Evolutionary conservation across 139 green algal genomes (phyloP).

Genomic region (Nannochloris sp.): DNA sequence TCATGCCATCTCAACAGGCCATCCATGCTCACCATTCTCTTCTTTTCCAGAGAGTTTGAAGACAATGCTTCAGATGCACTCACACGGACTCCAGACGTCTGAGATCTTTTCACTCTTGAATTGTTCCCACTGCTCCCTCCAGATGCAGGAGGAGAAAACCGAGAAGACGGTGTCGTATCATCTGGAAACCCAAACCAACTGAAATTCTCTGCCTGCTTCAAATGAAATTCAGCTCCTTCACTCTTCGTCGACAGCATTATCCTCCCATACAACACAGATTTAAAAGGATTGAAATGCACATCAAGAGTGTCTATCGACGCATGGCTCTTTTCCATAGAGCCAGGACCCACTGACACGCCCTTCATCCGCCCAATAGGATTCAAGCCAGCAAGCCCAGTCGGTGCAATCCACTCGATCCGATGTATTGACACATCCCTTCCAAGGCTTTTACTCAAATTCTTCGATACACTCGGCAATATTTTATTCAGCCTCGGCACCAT

Average conservation of each 20-base stretch:
- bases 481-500: constrained; percentile 28
- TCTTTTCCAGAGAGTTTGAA: too few relatives aligned
- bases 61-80: too few relatives aligned
- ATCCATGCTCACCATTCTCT: too few relatives aligned
- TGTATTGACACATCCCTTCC: constrained; percentile 33
- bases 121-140: not conserved
- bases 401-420: constrained; percentile 36
- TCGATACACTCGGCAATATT: constrained; percentile 5
- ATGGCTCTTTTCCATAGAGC: constrained; percentile 39
- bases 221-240: constrained; percentile 23
- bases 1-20: too few relatives aligned
- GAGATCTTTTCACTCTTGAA: not conserved
- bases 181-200: constrained; percentile 81
- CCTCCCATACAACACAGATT: constrained; percentile 38
- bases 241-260: constrained; percentile 41
- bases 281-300: constrained; percentile 43
- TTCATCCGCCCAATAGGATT: constrained; percentile 43
- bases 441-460: constrained; percentile 2
- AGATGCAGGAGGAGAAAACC: constrained; percentile 50
- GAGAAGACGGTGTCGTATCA: constrained; percentile 46
- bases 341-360: constrained; percentile 37
- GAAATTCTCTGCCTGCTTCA: constrained; percentile 63
- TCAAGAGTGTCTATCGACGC: constrained; percentile 17
- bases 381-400: constrained; percentile 42
- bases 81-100: not conserved